Evolutionary conservation across 2,329 filamentous ascomycete species (phyloP).

Genomic region (Leptographium flavum): DNA sequence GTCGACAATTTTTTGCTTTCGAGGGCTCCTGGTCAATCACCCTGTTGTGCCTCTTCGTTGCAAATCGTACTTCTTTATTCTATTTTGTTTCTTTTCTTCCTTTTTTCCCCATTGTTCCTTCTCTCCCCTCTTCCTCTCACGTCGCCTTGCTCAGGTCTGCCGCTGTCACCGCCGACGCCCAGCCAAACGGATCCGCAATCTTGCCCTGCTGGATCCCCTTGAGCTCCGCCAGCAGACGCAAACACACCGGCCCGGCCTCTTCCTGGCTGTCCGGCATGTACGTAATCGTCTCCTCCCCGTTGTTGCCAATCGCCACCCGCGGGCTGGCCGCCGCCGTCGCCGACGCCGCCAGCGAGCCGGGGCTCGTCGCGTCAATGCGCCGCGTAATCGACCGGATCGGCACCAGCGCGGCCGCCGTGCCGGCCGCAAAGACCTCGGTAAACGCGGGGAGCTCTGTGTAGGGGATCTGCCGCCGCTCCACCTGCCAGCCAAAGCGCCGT

Average conservation of each 20-base stretch:
- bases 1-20: no score
- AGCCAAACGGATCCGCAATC: slow-evolving; percentile 61
- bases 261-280: slow-evolving; percentile 42
- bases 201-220: slow-evolving; percentile 80
- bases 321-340: slow-evolving; percentile 12
- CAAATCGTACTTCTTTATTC: no score
- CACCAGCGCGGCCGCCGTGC: slow-evolving; percentile 81
- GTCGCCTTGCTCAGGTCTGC: slow-evolving; percentile 26
- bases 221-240: slow-evolving; percentile 59
- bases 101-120: neutral
- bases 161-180: slow-evolving; percentile 40
- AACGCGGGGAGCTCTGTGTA: slow-evolving; percentile 41
- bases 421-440: slow-evolving; percentile 77
- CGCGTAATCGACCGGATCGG: slow-evolving; percentile 85
- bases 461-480: slow-evolving; percentile 62
- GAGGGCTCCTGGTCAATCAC: no score
- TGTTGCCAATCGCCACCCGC: slow-evolving; percentile 23
- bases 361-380: slow-evolving; percentile 24
- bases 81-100: neutral
- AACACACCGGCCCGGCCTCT: slow-evolving; percentile 59
- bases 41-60: no score
- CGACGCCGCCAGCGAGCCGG: slow-evolving; percentile 22
- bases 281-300: slow-evolving; percentile 32
- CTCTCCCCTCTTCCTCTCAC: neutral
- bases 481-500: slow-evolving; percentile 65